Evolutionary conservation across 2,329 filamentous ascomycete species (phyloP).

Genomic region (Calonectria crousiana): DNA sequence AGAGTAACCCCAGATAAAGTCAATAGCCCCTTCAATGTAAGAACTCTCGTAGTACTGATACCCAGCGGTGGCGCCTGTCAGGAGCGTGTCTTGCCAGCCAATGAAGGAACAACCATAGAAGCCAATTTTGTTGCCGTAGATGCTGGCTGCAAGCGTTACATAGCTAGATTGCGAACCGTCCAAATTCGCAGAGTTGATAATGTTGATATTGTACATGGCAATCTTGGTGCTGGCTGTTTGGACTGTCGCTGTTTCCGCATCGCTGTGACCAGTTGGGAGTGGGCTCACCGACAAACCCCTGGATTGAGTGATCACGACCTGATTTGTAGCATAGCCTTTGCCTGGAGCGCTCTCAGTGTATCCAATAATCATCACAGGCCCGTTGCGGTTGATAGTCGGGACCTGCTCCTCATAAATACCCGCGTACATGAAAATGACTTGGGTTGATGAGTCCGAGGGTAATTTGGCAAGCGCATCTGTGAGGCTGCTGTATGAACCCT

Average conservation of each 20-base stretch:
- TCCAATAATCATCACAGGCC: slow-evolving; percentile 35
- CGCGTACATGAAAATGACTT: slow-evolving; percentile 52
- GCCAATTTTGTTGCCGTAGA: slow-evolving; percentile 45
- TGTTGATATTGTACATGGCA: slow-evolving; percentile 71
- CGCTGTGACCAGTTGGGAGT: slow-evolving; percentile 32
- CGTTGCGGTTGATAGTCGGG: slow-evolving; percentile 27
- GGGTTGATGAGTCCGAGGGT: slow-evolving; percentile 36
- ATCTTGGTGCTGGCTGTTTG: slow-evolving; percentile 45
- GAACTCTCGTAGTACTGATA: slow-evolving; percentile 60
- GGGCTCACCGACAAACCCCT: slow-evolving; percentile 29
- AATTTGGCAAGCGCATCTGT: slow-evolving; percentile 46
- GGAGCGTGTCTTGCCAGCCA: slow-evolving; percentile 62
- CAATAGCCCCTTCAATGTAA: slow-evolving; percentile 46
- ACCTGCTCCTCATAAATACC: slow-evolving; percentile 70
- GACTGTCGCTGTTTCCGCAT: slow-evolving; percentile 37
- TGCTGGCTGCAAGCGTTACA: slow-evolving; percentile 52
- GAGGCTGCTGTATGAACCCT: slow-evolving; percentile 45
- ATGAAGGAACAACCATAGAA: slow-evolving; percentile 57
- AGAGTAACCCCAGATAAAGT: slow-evolving; percentile 42
- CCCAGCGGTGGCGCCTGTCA: slow-evolving; percentile 54
- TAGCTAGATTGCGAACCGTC: slow-evolving; percentile 51
- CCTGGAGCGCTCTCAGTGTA: slow-evolving; percentile 42
- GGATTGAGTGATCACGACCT: slow-evolving; percentile 34
- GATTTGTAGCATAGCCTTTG: slow-evolving; percentile 27
- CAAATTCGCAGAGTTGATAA: slow-evolving; percentile 58